Percentiles rank a stretch among this genome's conserved stretches.
Conservation (phyloP, 139 green algal genomes). For the Coelastrella sp. region DNA sequence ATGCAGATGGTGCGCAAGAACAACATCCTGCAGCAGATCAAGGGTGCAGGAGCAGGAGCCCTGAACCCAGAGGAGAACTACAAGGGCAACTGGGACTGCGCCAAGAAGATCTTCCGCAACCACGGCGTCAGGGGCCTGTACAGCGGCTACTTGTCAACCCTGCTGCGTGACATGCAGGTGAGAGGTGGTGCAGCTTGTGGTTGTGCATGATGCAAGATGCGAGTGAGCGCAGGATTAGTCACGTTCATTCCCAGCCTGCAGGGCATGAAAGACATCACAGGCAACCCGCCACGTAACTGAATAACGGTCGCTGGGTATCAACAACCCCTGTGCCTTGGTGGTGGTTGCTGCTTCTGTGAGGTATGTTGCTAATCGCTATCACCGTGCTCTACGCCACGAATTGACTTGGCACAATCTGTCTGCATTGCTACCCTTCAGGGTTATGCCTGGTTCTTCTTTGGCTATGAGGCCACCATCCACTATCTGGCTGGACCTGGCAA, state of each 20-base stretch:
- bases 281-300: no score
- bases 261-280: no score
- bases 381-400: no score
- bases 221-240: no score
- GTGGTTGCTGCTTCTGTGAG: no score
- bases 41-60: conserved; percentile 20
- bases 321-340: no score
- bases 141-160: conserved; percentile 55
- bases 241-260: no score
- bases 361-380: no score
- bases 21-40: conserved; percentile 48
- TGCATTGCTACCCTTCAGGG: conserved; percentile 37
- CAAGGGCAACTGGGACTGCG: conserved; percentile 61
- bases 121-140: conserved; percentile 61
- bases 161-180: conserved; percentile 59
- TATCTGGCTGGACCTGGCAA: conserved; percentile 57
- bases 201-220: no score
- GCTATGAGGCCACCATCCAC: conserved; percentile 63
- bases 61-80: conserved; percentile 56
- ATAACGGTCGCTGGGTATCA: no score
- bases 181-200: no score
- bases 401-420: background rate
- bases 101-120: conserved; percentile 53
- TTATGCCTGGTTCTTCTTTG: conserved; percentile 68
- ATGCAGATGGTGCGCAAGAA: conserved; percentile 58